Percentiles rank a stretch among this genome's conserved stretches.
phyloP scores from a whole-genome alignment of 1,284 basidiomycete species.

The Chiua sp. region DNA sequence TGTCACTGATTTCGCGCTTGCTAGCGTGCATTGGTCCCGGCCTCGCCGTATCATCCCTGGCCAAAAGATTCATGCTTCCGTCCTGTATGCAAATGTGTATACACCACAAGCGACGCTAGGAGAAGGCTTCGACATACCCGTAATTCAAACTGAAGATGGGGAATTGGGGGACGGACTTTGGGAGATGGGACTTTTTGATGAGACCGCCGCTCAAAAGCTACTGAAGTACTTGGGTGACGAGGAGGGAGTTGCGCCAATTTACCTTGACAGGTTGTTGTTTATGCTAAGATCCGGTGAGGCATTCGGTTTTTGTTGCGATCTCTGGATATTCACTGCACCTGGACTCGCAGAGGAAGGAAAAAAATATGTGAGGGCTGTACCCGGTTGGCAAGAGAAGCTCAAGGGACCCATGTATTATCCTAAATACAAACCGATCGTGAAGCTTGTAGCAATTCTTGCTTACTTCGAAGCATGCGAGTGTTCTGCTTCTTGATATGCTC shows the following conservation, averaged over 20 bases:
- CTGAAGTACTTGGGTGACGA: constrained; percentile 10
- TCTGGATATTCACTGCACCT: not conserved
- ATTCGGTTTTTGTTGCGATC: not conserved
- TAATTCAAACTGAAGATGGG: constrained; percentile 7
- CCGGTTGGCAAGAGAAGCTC: constrained; percentile 15
- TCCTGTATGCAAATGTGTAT: constrained; percentile 32
- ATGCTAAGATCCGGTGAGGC: constrained; percentile 29
- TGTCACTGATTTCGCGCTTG: constrained; percentile 3
- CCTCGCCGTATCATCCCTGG: constrained; percentile 35
- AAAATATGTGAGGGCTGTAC: constrained; percentile 18
- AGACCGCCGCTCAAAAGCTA: constrained; percentile 21
- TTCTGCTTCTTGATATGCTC: not conserved
- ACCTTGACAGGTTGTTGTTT: constrained; percentile 33
- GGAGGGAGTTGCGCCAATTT: constrained; percentile 21
- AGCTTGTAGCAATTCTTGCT: constrained; percentile 27
- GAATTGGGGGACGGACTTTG: constrained; percentile 18
- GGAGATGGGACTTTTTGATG: constrained; percentile 32
- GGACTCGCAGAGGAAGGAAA: constrained; percentile 28
- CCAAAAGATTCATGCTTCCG: constrained; percentile 34
- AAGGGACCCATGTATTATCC: constrained; percentile 10
- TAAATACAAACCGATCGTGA: constrained; percentile 14
- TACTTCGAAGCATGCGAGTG: constrained; percentile 33
- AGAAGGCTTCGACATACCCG: constrained; percentile 32
- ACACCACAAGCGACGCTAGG: constrained; percentile 30
- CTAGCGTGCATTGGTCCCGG: constrained; percentile 21